Evolutionary conservation across 2,329 filamentous ascomycete species (phyloP).

Genomic region (Didymellaceae sp.): DNA sequence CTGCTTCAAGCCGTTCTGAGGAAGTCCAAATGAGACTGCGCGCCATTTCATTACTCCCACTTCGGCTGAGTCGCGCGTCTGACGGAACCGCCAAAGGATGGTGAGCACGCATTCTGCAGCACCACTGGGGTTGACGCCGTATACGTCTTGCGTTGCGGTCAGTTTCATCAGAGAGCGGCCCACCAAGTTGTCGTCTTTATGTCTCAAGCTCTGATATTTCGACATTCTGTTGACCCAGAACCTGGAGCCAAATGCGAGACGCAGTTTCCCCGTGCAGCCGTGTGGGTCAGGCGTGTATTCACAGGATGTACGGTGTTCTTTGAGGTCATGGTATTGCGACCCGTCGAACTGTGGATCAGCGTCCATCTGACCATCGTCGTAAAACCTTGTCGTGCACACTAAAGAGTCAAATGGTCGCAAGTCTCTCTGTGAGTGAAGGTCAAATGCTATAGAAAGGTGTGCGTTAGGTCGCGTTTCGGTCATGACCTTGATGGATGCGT

Average conservation of each 20-base stretch:
- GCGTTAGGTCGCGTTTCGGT: slow-evolving; percentile 45
- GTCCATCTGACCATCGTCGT: slow-evolving; percentile 33
- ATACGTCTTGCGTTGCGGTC: slow-evolving; percentile 53
- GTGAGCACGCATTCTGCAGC: slow-evolving; percentile 40
- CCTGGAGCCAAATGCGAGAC: slow-evolving; percentile 50
- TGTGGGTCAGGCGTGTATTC: slow-evolving; percentile 25
- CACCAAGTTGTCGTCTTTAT: slow-evolving; percentile 35
- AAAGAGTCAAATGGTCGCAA: slow-evolving; percentile 38
- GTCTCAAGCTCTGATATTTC: slow-evolving; percentile 30
- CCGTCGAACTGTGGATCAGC: slow-evolving; percentile 34
- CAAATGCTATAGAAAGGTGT: slow-evolving; percentile 41
- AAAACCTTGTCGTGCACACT: slow-evolving; percentile 45
- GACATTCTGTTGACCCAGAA: slow-evolving; percentile 53
- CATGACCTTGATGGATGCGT: slow-evolving; percentile 52
- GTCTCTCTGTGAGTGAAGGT: slow-evolving; percentile 44
- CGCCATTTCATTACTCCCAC: slow-evolving; percentile 46
- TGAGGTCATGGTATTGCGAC: slow-evolving; percentile 24
- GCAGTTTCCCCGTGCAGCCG: slow-evolving; percentile 29
- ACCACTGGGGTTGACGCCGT: slow-evolving; percentile 38
- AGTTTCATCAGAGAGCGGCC: slow-evolving; percentile 43
- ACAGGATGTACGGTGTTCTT: slow-evolving; percentile 32
- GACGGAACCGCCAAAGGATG: slow-evolving; percentile 49
- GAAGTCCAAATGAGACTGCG: slow-evolving; percentile 32
- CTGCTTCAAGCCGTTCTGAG: slow-evolving; percentile 12
- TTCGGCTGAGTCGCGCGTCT: slow-evolving; percentile 34